Evolutionary conservation across 495 filamentous ascomycete genomes (phyloP).

Genomic region (Annulohypoxylon maeteangense): DNA sequence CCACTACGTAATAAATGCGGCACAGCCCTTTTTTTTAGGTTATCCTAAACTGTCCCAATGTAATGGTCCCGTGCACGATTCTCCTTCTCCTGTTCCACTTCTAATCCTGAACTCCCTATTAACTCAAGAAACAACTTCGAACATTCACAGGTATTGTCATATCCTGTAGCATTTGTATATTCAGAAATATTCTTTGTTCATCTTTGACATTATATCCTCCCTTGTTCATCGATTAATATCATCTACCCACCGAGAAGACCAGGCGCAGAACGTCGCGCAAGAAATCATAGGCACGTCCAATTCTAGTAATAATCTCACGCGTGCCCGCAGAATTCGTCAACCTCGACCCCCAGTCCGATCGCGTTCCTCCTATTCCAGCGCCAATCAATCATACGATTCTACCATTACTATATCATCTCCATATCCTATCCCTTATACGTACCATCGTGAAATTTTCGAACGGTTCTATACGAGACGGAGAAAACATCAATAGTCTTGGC

Average conservation of each 20-base stretch:
- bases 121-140: background rate
- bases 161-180: background rate
- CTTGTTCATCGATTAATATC: background rate
- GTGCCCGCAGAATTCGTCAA: conserved; percentile 17
- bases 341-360: conserved; percentile 10
- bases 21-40: conserved; percentile 23
- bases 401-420: background rate
- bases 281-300: background rate
- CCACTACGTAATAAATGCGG: conserved; percentile 31
- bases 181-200: background rate
- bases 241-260: background rate
- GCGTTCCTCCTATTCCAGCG: conserved; percentile 6
- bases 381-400: background rate
- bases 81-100: conserved; percentile 16
- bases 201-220: background rate
- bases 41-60: conserved; percentile 13
- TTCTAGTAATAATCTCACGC: conserved; percentile 11
- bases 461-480: conserved; percentile 1
- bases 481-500: background rate
- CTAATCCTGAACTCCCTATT: conserved; percentile 5
- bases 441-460: background rate
- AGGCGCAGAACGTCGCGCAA: background rate
- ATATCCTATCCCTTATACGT: background rate
- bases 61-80: conserved; percentile 15
- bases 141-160: background rate